Conservation (phyloP, 2,329 filamentous ascomycete genomes). For the Neofusicoccum ribis region DNA sequence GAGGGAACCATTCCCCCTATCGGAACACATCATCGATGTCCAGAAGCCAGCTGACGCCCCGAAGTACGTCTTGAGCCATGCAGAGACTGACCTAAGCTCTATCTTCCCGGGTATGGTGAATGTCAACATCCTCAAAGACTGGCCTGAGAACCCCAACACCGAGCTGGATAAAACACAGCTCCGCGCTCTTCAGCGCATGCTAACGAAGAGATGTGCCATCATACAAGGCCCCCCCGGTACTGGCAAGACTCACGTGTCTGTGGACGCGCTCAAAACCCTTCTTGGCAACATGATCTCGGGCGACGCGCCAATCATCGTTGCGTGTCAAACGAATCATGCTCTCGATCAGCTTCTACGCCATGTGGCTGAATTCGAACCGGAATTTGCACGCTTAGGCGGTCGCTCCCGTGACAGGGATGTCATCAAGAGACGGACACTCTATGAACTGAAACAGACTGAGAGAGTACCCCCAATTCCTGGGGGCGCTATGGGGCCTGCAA, state of each 20-base stretch:
- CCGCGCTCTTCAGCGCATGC: conserved; percentile 65
- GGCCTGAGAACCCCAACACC: conserved; percentile 50
- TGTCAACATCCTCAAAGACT: conserved; percentile 56
- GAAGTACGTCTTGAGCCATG: conserved; percentile 52
- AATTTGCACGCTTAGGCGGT: conserved; percentile 68
- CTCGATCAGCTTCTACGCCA: conserved; percentile 76
- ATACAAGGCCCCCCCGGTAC: conserved; percentile 81
- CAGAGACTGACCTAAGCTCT: conserved; percentile 52
- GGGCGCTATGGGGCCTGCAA: conserved; percentile 42
- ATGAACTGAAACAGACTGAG: conserved; percentile 33
- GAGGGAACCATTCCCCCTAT: conserved; percentile 61
- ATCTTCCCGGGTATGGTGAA: conserved; percentile 42
- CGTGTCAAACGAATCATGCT: conserved; percentile 89
- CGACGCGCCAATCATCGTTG: conserved; percentile 72
- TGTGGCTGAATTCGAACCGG: conserved; percentile 61
- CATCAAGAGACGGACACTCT: conserved; percentile 68
- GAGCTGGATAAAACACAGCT: conserved; percentile 71
- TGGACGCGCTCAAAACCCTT: conserved; percentile 67
- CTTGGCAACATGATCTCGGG: conserved; percentile 55
- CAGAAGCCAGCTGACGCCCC: conserved; percentile 52
- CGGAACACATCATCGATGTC: conserved; percentile 60
- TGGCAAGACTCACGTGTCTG: conserved; percentile 80
- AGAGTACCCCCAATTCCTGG: conserved; percentile 28
- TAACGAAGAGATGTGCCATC: conserved; percentile 71
- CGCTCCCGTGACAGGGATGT: conserved; percentile 63